These are phyloP conservation scores for Lasiosphaeria miniovina DNA, from an alignment of 495 filamentous ascomycete species.

Conservation along the genomic window DNA sequence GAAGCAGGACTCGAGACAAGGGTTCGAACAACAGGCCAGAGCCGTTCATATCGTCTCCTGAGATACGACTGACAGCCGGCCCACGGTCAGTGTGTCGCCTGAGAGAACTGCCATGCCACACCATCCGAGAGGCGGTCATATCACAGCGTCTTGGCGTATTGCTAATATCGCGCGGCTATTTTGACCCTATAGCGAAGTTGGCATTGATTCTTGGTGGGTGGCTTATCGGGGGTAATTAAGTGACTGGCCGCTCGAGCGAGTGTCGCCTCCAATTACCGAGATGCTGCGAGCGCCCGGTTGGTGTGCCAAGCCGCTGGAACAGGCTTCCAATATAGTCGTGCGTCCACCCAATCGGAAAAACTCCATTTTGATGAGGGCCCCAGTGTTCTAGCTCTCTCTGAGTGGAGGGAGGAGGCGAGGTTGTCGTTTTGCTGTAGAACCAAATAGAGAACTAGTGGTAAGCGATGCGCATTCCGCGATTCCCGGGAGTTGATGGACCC, in stretches of 20 bases:
- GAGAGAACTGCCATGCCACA: conserved; percentile 1
- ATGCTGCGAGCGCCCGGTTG: background rate
- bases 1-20: background rate
- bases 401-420: no score
- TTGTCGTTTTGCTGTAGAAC: no score
- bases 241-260: background rate
- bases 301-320: background rate
- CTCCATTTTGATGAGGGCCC: background rate
- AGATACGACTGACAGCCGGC: background rate
- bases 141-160: background rate
- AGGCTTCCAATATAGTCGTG: background rate
- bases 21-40: background rate
- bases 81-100: background rate
- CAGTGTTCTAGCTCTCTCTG: no score
- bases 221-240: background rate
- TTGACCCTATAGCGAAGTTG: background rate
- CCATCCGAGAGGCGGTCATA: background rate
- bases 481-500: no score
- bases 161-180: background rate
- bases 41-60: background rate
- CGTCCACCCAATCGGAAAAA: background rate
- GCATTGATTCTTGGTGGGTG: background rate
- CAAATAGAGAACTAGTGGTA: no score
- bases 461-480: no score
- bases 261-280: background rate